Evolutionary conservation across 2,329 filamentous ascomycete genomes (phyloP).

Genomic region (Chrysosphaeria jannelii): DNA sequence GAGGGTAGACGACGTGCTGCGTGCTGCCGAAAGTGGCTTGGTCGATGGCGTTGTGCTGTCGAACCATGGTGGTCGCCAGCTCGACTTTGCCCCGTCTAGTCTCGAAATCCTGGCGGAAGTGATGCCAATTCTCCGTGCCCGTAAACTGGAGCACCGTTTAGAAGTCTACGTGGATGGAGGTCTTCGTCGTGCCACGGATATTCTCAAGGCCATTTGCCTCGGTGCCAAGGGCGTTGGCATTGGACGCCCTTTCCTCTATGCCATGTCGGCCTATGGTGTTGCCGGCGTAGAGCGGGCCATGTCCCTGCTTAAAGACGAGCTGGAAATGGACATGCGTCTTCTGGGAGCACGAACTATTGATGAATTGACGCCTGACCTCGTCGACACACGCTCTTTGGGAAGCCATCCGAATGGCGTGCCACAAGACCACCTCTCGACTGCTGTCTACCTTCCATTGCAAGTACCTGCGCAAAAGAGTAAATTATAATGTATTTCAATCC

Average conservation of each 20-base stretch:
- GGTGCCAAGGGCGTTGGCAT: constrained; percentile 84
- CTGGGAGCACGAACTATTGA: constrained; percentile 50
- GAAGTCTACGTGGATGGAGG: constrained; percentile 85
- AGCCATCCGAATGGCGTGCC: constrained; percentile 19
- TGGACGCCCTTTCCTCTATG: constrained; percentile 78
- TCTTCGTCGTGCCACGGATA: constrained; percentile 67
- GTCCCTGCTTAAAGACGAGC: constrained; percentile 77
- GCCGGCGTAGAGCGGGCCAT: constrained; percentile 75
- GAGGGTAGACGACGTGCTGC: constrained; percentile 77
- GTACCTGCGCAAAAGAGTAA: constrained; percentile 23
- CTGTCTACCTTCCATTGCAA: constrained; percentile 22
- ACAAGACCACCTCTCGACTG: constrained; percentile 15
- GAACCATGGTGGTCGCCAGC: constrained; percentile 84
- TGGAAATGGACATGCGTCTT: constrained; percentile 97
- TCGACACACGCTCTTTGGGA: constrained; percentile 45
- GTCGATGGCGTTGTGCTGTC: constrained; percentile 78
- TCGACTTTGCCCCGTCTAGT: constrained; percentile 70
- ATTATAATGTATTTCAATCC: constrained; percentile 7
- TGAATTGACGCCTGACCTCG: constrained; percentile 49
- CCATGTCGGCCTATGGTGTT: constrained; percentile 77
- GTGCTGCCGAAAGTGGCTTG: constrained; percentile 42
- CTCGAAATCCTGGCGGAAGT: constrained; percentile 83
- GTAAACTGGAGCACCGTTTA: constrained; percentile 42
- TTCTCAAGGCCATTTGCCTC: constrained; percentile 80
- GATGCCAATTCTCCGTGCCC: constrained; percentile 54